A percentile compares a stretch with the other conserved stretches of the same genome.
phyloP scores from a whole-genome alignment of 441 rosid species.

The Bruguiera hainesii region DNA sequence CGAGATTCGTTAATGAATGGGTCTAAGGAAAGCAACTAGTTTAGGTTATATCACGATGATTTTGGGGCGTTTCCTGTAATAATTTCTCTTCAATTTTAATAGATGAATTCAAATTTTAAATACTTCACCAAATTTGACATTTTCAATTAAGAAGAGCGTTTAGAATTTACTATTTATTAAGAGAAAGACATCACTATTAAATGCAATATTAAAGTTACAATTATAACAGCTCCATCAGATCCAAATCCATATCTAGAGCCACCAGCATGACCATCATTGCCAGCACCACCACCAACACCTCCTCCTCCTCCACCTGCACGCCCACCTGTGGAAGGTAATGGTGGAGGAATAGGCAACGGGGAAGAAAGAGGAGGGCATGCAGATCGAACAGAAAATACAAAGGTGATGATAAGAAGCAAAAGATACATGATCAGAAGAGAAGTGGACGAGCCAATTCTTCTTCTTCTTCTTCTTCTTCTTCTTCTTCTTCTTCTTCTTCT shows the following conservation, averaged over 20 bases:
- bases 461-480: too few species aligned
- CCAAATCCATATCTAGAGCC: slow-evolving; percentile 17
- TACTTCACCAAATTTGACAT: too few species aligned
- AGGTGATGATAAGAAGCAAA: slow-evolving; percentile 6
- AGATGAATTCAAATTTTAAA: too few species aligned
- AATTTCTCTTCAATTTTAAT: too few species aligned
- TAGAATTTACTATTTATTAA: too few species aligned
- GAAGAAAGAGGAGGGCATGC: neutral
- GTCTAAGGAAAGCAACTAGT: too few species aligned
- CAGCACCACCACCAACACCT: neutral
- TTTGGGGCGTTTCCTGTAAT: too few species aligned
- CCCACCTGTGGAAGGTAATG: slow-evolving; percentile 7
- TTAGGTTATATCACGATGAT: too few species aligned
- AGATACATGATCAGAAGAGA: slow-evolving; percentile 5
- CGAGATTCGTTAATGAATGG: too few species aligned
- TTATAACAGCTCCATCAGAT: neutral
- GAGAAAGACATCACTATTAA: too few species aligned
- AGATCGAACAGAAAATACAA: slow-evolving; percentile 6
- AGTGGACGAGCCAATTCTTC: slow-evolving; percentile 10
- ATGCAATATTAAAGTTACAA: too few species aligned
- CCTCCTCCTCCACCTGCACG: neutral
- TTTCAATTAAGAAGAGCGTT: too few species aligned
- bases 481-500: neutral
- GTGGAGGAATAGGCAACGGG: neutral
- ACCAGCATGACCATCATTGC: neutral